Evolutionary conservation across 73 alveolate species (phyloP), one percentile per base, ranked within the genome.

Genomic region (Loxodes magnus): DNA sequence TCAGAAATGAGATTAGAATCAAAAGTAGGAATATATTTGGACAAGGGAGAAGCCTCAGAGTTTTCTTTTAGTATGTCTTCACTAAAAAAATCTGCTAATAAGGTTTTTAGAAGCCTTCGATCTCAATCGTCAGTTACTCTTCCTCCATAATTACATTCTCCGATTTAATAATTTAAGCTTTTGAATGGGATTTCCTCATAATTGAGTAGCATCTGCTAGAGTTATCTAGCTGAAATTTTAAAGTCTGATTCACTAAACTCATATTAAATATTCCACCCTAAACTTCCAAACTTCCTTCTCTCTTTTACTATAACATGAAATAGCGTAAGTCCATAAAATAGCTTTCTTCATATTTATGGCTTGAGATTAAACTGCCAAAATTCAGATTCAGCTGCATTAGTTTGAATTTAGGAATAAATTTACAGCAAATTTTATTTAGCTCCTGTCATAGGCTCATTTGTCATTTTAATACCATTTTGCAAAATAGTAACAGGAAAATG

Each of bases 231-330:
- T 4, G 97, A 91, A 0, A 87, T 89, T 60, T 87, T 65, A 83
- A 85, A 87, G 67, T 87, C 94, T 35, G 80, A 74, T 51, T 78
- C 85, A 31, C 80, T 82, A 63, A 87, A 82, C 74, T 96, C 99
- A 70, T 96, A 96, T 5, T 98, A 98, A 49, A 96, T 94, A 74
- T 96, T 96, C 99, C 99, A 96, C 30, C 99, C 99, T 35, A 96
- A 84, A 6, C 99, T 97, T 3, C 99, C 99, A 70, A 82, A 96
- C 80, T 90, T 93, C 65, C 99, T 82, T 54, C 99, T 82, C 77
- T 95, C 99, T 48, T 88, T 76, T 48, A 75, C 68, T 69, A 14
- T 82, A 68, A 43, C 89, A 81, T 19, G 92, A 67, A 6, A 97
- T 96, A 73, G 84, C 88, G 92, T 44, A 77, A 69, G 26, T 68